Conservation (phyloP, 495 filamentous ascomycete species). For the Penicillium flavigenum region DNA sequence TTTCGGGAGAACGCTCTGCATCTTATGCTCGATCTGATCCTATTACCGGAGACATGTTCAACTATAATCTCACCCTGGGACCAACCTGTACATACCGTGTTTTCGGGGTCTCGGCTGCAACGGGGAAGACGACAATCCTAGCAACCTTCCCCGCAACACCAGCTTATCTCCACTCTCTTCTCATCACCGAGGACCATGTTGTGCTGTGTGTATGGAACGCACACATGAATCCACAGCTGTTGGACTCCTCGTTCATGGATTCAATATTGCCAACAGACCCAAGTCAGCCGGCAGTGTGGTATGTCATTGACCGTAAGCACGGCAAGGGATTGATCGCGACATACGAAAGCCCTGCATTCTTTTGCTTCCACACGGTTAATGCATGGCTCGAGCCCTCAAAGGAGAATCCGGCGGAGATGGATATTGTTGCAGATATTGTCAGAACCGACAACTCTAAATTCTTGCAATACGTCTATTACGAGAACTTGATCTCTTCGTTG, state of each 20-base stretch:
- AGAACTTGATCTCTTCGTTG: conserved; percentile 53
- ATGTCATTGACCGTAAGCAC: conserved; percentile 60
- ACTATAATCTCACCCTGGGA: conserved; percentile 65
- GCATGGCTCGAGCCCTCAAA: conserved; percentile 60
- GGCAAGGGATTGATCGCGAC: conserved; percentile 56
- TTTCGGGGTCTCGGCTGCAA: conserved; percentile 59
- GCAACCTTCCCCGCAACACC: conserved; percentile 57
- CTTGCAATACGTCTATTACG: conserved; percentile 53
- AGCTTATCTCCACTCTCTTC: conserved; percentile 75
- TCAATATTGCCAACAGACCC: conserved; percentile 46
- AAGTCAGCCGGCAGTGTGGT: conserved; percentile 58
- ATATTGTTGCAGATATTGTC: conserved; percentile 59
- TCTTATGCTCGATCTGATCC: conserved; percentile 72
- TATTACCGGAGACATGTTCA: conserved; percentile 71
- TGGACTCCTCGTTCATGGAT: conserved; percentile 37
- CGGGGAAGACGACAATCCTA: conserved; percentile 66
- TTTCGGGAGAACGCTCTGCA: conserved; percentile 61
- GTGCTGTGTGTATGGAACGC: conserved; percentile 66
- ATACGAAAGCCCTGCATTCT: conserved; percentile 61
- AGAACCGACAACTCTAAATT: conserved; percentile 55
- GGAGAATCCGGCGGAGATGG: conserved; percentile 35
- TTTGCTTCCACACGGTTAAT: conserved; percentile 76
- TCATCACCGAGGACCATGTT: conserved; percentile 62
- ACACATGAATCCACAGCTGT: conserved; percentile 56
- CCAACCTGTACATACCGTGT: conserved; percentile 57